Evolutionary conservation across 2,329 filamentous ascomycete species (phyloP).

Genomic region (Cercospora zeina): DNA sequence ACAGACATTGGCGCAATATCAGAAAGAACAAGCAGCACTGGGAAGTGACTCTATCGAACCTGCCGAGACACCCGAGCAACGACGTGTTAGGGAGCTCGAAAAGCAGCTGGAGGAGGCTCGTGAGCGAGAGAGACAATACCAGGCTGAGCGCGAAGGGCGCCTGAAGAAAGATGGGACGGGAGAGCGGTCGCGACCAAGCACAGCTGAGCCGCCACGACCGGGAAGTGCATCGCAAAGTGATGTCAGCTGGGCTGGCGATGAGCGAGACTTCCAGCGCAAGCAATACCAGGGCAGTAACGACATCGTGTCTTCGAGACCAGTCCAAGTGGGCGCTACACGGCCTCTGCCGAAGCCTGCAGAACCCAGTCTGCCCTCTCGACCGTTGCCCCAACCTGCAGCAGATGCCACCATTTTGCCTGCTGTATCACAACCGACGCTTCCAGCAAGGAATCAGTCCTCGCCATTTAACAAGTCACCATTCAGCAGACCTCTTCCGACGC

Average conservation of each 20-base stretch:
- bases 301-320: constrained; percentile 26
- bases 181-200: constrained; percentile 41
- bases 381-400: constrained; percentile 29
- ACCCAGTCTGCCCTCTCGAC: constrained; percentile 24
- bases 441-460: constrained; percentile 51
- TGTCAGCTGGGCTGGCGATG: constrained; percentile 66
- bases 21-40: constrained; percentile 61
- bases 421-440: constrained; percentile 35
- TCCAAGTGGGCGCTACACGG: constrained; percentile 44
- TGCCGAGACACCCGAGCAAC: constrained; percentile 55
- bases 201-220: constrained; percentile 32
- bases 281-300: constrained; percentile 52
- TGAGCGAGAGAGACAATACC: constrained; percentile 65
- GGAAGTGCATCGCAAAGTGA: constrained; percentile 51
- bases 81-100: constrained; percentile 78
- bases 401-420: neutral
- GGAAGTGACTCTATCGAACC: constrained; percentile 41
- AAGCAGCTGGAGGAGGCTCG: constrained; percentile 67
- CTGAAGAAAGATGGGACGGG: constrained; percentile 40
- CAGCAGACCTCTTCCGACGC: constrained; percentile 35
- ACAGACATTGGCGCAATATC: constrained; percentile 84
- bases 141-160: constrained; percentile 59
- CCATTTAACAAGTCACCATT: constrained; percentile 40
- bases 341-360: constrained; percentile 34
- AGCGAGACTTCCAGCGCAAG: constrained; percentile 63